Base-by-base conservation (phyloP, 176 grass and related monocot genomes). In the Musa schizocarpa region DNA sequence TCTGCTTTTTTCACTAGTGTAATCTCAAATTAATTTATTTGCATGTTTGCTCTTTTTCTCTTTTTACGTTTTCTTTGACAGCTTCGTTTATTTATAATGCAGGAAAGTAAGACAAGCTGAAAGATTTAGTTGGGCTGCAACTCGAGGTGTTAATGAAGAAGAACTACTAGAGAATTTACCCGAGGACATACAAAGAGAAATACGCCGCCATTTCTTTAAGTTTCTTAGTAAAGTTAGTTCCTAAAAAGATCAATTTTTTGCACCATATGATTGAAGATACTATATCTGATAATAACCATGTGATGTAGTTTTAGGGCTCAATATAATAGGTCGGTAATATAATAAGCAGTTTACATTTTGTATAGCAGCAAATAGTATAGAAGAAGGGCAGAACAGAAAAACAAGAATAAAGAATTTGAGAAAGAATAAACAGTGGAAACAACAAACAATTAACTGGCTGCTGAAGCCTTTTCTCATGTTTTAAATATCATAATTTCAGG, bases 171-270 rank as follows among this genome's bases (percentile, higher is more conserved):
- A 74, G 58, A 93, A 98, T 80, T 85, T 98, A 81, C 95, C 95
- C 52, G 95, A 98, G 89, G 95, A 98, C 70, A 91, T 98, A 75
- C 95, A 98, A 83, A 89, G 95, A 81, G 90, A 93, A 57, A 89
- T 98, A 83, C 95, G 88, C 0, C 90, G 86, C 0, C 86, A 98
- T 76, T 93, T 98, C 78, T 93, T 98, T 87, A 81, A 83, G 79
- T 91, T 98, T 75, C 87, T 98, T 57, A 81, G 89, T 58, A 98
- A 87, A 90, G 93, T 92, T 61, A 43, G 84, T 58, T 48, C 72
- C 16, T 75, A 64, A 19, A 48, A 66, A 53, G n/a, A 10, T 70
- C n/a, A 17, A 5, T 43, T 43, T 43, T 43, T 43, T 43, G 34
- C 34, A 43, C 34, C 34, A 43, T 43, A 43, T 43, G 34, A 43